Conservation (phyloP, 306 rosid species). For the Albizia julibrissin region DNA sequence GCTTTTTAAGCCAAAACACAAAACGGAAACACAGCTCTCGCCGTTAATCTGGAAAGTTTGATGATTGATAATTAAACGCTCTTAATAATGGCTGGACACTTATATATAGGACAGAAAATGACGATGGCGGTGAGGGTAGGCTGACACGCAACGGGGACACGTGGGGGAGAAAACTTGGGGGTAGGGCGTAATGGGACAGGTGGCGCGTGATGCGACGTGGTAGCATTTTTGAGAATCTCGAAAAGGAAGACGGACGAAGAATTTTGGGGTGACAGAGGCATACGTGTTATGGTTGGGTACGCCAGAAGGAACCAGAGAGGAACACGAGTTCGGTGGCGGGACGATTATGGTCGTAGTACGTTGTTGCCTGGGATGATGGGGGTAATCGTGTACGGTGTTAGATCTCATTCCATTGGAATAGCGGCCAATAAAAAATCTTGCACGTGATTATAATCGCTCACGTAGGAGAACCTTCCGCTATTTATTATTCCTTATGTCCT, state of each 20-base stretch:
- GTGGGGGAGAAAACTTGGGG: background rate
- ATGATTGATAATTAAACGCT: background rate
- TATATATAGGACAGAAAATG: background rate
- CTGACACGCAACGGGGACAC: conserved; percentile 35
- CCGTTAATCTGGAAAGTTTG: background rate
- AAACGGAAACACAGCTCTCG: background rate
- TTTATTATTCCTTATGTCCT: too few relatives aligned
- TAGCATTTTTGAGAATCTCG: background rate
- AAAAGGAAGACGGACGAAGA: background rate
- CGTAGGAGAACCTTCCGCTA: too few relatives aligned
- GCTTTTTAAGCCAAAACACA: background rate
- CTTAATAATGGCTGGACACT: too few relatives aligned
- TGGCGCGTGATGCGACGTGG: conserved; percentile 19
- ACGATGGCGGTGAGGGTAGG: background rate
- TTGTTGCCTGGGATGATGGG: background rate
- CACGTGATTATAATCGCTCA: background rate
- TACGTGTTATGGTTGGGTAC: conserved; percentile 33
- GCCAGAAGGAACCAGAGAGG: background rate
- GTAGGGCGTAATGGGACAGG: conserved; percentile 30
- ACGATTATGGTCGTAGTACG: background rate
- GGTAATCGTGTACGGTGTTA: conserved; percentile 31
- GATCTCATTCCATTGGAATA: background rate
- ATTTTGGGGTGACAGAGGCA: too few relatives aligned
- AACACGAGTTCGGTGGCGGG: background rate
- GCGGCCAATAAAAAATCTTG: background rate